Percentiles rank a stretch among this genome's conserved stretches.
phyloP scores from a whole-genome alignment of 805 yeast species.

The Yarrowia sp. region DNA sequence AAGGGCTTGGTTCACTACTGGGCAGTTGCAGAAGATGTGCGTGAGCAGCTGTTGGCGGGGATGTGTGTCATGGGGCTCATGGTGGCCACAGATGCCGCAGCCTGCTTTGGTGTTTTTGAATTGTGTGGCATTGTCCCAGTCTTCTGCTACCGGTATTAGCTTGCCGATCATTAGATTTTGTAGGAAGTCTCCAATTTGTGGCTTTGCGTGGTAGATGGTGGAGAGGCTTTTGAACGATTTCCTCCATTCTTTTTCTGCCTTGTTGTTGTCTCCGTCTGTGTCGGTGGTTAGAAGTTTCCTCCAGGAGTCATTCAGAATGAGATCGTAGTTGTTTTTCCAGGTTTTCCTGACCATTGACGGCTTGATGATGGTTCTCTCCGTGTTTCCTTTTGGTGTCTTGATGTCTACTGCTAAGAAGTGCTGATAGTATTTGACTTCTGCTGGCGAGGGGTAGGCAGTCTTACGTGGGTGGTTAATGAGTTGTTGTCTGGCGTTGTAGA shows the following conservation, averaged over 20 bases:
- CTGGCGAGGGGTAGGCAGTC: not conserved
- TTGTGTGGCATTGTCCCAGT: not conserved
- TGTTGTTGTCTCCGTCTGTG: not conserved
- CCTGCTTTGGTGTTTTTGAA: not conserved
- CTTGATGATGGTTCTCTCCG: not conserved
- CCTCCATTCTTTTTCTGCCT: not conserved
- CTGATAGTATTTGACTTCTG: not conserved
- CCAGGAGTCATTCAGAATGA: not conserved
- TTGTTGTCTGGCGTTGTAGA: not conserved
- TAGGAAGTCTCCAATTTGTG: not conserved
- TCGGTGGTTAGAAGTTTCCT: not conserved
- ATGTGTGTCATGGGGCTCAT: not conserved
- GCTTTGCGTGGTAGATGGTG: not conserved
- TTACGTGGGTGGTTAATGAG: not conserved
- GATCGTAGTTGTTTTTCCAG: not conserved
- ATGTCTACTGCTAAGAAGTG: not conserved
- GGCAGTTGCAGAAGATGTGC: not conserved
- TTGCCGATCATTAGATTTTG: not conserved
- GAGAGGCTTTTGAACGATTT: not conserved
- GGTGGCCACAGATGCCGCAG: not conserved
- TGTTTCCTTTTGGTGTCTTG: not conserved
- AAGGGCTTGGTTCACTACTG: not conserved
- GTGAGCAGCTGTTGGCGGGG: not conserved
- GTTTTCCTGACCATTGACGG: not conserved
- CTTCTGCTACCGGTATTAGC: not conserved